Conservation (phyloP, 805 yeast species). For the Pichia ethanolica region DNA sequence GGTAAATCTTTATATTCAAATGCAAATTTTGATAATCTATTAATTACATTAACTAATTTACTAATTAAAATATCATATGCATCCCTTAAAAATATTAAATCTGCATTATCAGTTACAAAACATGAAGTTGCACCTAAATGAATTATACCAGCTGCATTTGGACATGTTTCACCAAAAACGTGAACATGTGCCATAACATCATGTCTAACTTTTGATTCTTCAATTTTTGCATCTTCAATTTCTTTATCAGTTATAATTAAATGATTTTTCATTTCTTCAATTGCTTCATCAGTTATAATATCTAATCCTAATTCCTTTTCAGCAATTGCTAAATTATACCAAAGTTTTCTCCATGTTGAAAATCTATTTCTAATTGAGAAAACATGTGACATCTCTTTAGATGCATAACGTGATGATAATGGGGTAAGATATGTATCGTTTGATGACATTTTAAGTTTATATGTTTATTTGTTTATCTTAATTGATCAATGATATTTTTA, state of each 20-base stretch:
- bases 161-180: conserved; percentile 85
- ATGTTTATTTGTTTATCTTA: too few relatives aligned
- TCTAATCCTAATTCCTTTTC: conserved; percentile 85
- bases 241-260: conserved; percentile 87
- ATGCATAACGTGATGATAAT: conserved; percentile 92
- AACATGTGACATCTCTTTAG: conserved; percentile 91
- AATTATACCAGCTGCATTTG: conserved; percentile 95
- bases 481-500: too few relatives aligned
- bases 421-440: conserved; percentile 85
- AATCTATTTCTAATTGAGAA: conserved; percentile 91
- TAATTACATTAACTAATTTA: conserved; percentile 90
- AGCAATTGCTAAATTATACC: conserved; percentile 93
- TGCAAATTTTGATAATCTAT: conserved; percentile 84
- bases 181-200: conserved; percentile 99
- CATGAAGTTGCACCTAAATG: conserved; percentile 98
- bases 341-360: conserved; percentile 96
- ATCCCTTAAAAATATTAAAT: conserved; percentile 90
- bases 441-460: conserved; percentile 13
- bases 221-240: conserved; percentile 78
- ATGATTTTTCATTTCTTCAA: conserved; percentile 74
- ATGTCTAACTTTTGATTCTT: conserved; percentile 97
- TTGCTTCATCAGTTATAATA: conserved; percentile 85
- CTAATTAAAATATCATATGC: conserved; percentile 92
- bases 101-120: conserved; percentile 97
- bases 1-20: conserved; percentile 90